Percentiles rank a stretch among this genome's conserved stretches.
Evolutionary conservation across 352 stramenopile genomes (phyloP).

Genomic region (Phytophthora ramorum): DNA sequence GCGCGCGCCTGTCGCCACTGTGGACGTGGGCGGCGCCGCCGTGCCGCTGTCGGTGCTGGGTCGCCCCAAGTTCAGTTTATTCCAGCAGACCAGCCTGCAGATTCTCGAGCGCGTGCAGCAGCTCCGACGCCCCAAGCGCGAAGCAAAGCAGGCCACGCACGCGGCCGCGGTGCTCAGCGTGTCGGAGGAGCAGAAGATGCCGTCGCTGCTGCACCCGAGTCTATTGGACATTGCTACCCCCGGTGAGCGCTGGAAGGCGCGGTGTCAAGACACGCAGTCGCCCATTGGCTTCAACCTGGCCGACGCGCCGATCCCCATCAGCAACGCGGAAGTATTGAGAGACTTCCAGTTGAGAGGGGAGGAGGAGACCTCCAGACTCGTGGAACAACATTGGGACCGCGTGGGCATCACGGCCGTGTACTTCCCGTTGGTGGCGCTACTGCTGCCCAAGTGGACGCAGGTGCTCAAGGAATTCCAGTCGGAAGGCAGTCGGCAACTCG

Average conservation of each 20-base stretch:
- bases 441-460: constrained; percentile 94
- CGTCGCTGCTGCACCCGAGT: constrained; percentile 67
- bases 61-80: constrained; percentile 90
- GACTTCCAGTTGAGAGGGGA: constrained; percentile 77
- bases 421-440: constrained; percentile 95
- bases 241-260: constrained; percentile 59
- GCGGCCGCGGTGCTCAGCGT: constrained; percentile 29
- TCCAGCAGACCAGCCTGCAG: constrained; percentile 78
- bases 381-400: constrained; percentile 69
- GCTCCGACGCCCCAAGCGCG: constrained; percentile 32
- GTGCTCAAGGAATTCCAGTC: constrained; percentile 85
- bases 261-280: constrained; percentile 68
- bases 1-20: constrained; percentile 6
- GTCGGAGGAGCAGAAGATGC: constrained; percentile 25
- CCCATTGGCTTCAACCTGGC: constrained; percentile 82
- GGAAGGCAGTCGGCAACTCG: constrained; percentile 87
- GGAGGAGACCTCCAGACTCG: constrained; percentile 59
- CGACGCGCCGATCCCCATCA: constrained; percentile 62
- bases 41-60: constrained; percentile 71
- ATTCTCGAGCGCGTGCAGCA: constrained; percentile 75
- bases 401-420: constrained; percentile 90
- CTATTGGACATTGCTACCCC: constrained; percentile 57
- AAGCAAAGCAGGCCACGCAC: constrained; percentile 18
- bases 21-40: constrained; percentile 27
- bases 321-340: constrained; percentile 39